Evolutionary conservation across 2,329 filamentous ascomycete species (phyloP), one percentile per base, ranked within the genome.

Genomic region (Pyrenochaeta sp.): DNA sequence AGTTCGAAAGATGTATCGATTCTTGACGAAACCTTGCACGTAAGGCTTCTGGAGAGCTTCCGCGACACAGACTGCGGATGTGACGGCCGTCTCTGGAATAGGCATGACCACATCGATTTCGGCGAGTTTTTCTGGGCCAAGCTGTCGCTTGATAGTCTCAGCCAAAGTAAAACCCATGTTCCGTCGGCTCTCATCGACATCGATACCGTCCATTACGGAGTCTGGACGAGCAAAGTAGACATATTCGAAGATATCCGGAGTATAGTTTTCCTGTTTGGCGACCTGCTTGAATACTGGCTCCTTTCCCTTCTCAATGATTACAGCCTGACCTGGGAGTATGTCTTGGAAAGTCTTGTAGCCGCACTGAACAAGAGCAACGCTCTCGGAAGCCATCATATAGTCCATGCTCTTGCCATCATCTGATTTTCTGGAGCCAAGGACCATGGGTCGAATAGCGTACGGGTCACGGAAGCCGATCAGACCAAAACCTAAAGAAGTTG

Each of bases 341-440:
- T 96, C 88, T 26, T 80, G 73, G 58, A 95, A 86, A 63, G 90
- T 79, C 22, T 72, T 77, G 74, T 94, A 96, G 11, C 90, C 90
- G 34, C 93, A 85, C 68, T 95, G 90, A 31, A 82, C 82, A 32
- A 96, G 76, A 7, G 90, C 91, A 35, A 96, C 85, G 7, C 88
- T 93, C 72, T 96, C 91, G 0, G 90, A 96, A 1, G 90, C 90
- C 77, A 96, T 83, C 81, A 96, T 90, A 75, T 95, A 96, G 72
- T 96, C 91, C 48, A 74, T 86, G 5, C 84, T 85, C 4, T 81
- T 77, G 23, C 82, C 79, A 26, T 84, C 87, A 10, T 77, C 72
- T 1, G 88, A 90, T 1, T 83, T 80, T 40, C 90, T 82, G 35
- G 85, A 88, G 28, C 91, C 91, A 7, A 96, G 75, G 32, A 89